Conservation (phyloP, 495 filamentous ascomycete genomes). For the Aspergillus cavernicola region DNA sequence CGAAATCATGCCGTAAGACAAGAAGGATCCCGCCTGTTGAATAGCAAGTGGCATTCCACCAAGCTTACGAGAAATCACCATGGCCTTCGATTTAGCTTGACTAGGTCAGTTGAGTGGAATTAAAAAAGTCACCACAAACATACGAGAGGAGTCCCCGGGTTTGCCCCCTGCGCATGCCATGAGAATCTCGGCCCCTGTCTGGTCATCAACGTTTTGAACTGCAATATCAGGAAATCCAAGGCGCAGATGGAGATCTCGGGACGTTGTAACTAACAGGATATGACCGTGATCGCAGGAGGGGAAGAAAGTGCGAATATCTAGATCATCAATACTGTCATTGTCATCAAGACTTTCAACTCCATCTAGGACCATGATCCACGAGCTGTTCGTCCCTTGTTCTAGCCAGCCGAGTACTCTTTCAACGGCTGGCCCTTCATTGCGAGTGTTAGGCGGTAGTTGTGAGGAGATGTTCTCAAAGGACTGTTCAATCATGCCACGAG, state of each 20-base stretch:
- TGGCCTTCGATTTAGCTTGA: background rate
- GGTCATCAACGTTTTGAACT: background rate
- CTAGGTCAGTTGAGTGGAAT: background rate
- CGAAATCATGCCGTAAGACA: background rate
- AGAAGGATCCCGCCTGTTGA: background rate
- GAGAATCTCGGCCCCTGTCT: background rate
- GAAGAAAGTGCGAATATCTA: background rate
- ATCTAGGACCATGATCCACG: conserved; percentile 2
- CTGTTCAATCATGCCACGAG: background rate
- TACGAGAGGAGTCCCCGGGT: background rate
- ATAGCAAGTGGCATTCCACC: conserved; percentile 4
- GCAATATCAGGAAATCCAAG: background rate
- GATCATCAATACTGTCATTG: background rate
- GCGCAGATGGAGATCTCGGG: background rate
- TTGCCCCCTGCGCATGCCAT: background rate
- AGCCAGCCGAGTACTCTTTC: background rate
- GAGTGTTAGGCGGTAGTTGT: background rate
- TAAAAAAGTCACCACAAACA: background rate
- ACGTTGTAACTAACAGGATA: background rate
- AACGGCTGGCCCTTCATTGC: background rate
- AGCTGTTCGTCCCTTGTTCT: background rate
- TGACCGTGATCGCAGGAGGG: conserved; percentile 2
- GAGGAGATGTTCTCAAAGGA: background rate
- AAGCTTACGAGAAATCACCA: background rate
- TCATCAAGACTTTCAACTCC: background rate